Evolutionary conservation across 768 basidiomycete species (phyloP).

Genomic region (Trametes villosa): DNA sequence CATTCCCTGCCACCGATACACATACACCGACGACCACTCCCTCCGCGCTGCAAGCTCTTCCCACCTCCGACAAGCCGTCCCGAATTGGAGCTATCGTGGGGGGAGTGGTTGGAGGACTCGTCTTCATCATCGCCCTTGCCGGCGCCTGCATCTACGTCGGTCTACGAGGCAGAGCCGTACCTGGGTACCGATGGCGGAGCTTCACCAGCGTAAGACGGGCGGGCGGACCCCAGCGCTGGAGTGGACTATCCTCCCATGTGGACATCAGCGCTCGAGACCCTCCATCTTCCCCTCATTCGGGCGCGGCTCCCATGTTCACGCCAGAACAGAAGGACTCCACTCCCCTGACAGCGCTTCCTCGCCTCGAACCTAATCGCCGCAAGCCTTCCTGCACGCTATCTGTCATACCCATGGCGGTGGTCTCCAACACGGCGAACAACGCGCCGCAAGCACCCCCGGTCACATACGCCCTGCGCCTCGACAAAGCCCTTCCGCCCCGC

Average conservation of each 20-base stretch:
- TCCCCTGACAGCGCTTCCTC: background rate
- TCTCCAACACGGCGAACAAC: background rate
- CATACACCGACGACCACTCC: background rate
- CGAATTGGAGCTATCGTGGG: slow-evolving; percentile 54
- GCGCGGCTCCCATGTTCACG: background rate
- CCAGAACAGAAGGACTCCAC: background rate
- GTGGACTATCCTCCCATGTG: slow-evolving; percentile 23
- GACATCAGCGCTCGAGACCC: slow-evolving; percentile 9
- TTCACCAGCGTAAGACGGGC: background rate
- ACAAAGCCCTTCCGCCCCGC: slow-evolving; percentile 2
- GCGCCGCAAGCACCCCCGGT: background rate
- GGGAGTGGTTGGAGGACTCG: slow-evolving; percentile 53
- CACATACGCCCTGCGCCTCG: slow-evolving; percentile 5
- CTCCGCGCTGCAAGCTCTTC: background rate
- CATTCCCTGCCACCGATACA: background rate
- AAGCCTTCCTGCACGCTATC: background rate
- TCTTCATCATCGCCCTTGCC: slow-evolving; percentile 41
- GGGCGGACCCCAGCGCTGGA: slow-evolving; percentile 11
- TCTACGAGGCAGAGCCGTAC: slow-evolving; percentile 12
- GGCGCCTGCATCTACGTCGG: slow-evolving; percentile 35
- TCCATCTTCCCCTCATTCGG: background rate
- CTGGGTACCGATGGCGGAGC: slow-evolving; percentile 19
- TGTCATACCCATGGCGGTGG: background rate
- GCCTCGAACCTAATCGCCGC: slow-evolving; percentile 9
- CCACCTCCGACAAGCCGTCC: slow-evolving; percentile 2